phyloP scores from a whole-genome alignment of 129 eudicot genomes.

The Apium graveolens region DNA sequence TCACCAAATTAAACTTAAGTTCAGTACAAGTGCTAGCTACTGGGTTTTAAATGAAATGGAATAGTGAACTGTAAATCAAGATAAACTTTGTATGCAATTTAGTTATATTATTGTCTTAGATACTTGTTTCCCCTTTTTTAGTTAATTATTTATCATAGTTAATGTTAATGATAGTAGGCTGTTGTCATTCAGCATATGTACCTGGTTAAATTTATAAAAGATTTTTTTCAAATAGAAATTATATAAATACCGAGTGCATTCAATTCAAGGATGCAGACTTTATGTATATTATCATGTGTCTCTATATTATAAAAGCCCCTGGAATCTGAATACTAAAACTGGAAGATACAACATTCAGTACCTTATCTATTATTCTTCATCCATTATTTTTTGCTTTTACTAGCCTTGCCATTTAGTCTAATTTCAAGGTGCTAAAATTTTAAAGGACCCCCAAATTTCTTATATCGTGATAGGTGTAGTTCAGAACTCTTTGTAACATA shows the following conservation, averaged over 20 bases:
- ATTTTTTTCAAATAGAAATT: no score
- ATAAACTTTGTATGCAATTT: not conserved
- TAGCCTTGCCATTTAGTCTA: not conserved
- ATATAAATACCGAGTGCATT: slow-evolving; percentile 45
- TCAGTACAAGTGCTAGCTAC: slow-evolving; percentile 19
- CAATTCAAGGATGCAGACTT: slow-evolving; percentile 68
- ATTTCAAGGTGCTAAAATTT: not conserved
- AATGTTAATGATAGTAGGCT: no score
- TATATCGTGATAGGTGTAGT: not conserved
- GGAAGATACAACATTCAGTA: slow-evolving; percentile 44
- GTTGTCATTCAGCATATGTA: no score
- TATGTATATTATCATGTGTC: no score
- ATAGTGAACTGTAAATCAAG: not conserved
- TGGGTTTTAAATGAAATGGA: not conserved
- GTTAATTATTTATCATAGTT: no score
- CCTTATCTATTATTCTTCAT: not conserved
- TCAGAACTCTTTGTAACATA: not conserved
- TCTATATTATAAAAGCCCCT: slow-evolving; percentile 53
- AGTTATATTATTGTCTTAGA: not conserved
- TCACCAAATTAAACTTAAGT: slow-evolving; percentile 96
- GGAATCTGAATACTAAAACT: slow-evolving; percentile 71
- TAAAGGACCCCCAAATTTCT: not conserved
- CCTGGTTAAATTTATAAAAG: no score
- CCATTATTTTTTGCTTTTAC: not conserved
- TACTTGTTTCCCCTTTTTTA: not conserved